Evolutionary conservation across 306 rosid genomes (phyloP).

Genomic region (Trifolium fragiferum): DNA sequence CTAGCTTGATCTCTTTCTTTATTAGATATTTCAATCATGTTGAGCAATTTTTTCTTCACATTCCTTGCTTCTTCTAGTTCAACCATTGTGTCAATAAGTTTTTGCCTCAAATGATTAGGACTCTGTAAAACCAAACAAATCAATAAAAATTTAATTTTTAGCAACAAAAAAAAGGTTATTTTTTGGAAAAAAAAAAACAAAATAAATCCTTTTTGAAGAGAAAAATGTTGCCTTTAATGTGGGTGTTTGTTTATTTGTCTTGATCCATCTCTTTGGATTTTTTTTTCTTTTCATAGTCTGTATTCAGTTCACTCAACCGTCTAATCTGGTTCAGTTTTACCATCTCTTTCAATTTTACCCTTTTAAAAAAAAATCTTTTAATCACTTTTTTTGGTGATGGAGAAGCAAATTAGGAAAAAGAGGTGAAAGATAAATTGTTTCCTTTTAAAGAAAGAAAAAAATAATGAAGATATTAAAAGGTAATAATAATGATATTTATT

Average conservation of each 20-base stretch:
- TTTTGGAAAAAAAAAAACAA: too few relatives aligned
- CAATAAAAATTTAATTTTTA: neutral
- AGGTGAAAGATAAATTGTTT: constrained; percentile 18
- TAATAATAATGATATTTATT: neutral
- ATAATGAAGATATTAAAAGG: neutral
- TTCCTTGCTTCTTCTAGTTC: constrained; percentile 53
- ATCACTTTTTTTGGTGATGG: neutral
- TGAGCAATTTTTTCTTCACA: constrained; percentile 34
- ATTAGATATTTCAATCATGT: constrained; percentile 48
- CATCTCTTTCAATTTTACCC: neutral
- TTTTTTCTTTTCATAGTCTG: too few relatives aligned
- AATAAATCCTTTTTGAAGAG: too few relatives aligned
- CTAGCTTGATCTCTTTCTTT: constrained; percentile 75
- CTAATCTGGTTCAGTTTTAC: too few relatives aligned
- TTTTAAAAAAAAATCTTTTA: neutral
- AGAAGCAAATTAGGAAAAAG: constrained; percentile 11
- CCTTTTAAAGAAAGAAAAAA: constrained; percentile 9
- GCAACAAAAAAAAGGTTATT: too few relatives aligned
- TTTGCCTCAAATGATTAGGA: constrained; percentile 57
- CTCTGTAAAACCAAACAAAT: constrained; percentile 45
- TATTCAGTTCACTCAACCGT: too few relatives aligned
- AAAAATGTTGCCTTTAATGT: too few relatives aligned
- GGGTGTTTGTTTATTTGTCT: neutral
- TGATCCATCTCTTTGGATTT: too few relatives aligned
- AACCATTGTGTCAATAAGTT: constrained; percentile 41